phyloP scores from a whole-genome alignment of 495 filamentous ascomycete genomes.

The Penicillium riverlandense region DNA sequence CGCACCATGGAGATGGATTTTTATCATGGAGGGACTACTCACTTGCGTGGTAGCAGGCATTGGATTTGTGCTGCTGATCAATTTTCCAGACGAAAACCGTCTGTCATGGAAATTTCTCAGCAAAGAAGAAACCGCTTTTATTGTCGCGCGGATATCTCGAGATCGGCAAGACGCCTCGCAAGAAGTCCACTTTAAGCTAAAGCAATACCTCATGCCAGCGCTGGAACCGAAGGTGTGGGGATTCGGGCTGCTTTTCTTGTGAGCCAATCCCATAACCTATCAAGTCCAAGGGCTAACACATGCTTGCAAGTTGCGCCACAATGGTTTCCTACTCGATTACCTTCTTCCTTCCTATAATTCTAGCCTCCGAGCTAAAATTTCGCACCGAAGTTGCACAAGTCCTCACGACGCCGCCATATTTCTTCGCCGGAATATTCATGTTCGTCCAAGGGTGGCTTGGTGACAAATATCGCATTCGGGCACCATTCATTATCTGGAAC shows the following conservation, averaged over 20 bases:
- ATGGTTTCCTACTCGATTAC: slow-evolving; percentile 43
- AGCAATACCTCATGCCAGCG: slow-evolving; percentile 33
- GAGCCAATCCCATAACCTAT: slow-evolving; percentile 17
- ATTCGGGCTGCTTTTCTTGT: slow-evolving; percentile 45
- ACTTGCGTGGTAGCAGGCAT: slow-evolving; percentile 24
- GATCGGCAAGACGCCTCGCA: slow-evolving; percentile 41
- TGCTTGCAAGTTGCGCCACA: too few species aligned
- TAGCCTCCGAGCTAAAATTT: slow-evolving; percentile 35
- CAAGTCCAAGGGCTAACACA: too few species aligned
- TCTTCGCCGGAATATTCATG: slow-evolving; percentile 47
- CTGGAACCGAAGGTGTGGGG: slow-evolving; percentile 48
- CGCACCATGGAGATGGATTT: slow-evolving; percentile 53
- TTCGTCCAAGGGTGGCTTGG: slow-evolving; percentile 35
- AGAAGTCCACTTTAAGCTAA: slow-evolving; percentile 32
- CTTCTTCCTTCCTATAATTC: slow-evolving; percentile 56
- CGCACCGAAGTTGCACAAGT: slow-evolving; percentile 40
- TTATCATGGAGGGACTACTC: slow-evolving; percentile 46
- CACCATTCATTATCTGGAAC: slow-evolving; percentile 47
- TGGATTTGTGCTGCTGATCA: slow-evolving; percentile 39
- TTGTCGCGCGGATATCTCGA: slow-evolving; percentile 41
- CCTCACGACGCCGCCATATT: slow-evolving; percentile 51
- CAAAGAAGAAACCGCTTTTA: slow-evolving; percentile 33
- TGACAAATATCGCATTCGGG: slow-evolving; percentile 46
- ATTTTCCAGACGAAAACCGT: slow-evolving; percentile 41
- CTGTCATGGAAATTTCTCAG: slow-evolving; percentile 36